Base-by-base conservation (phyloP, 805 yeast species). In the Myxozyma kluyveri region DNA sequence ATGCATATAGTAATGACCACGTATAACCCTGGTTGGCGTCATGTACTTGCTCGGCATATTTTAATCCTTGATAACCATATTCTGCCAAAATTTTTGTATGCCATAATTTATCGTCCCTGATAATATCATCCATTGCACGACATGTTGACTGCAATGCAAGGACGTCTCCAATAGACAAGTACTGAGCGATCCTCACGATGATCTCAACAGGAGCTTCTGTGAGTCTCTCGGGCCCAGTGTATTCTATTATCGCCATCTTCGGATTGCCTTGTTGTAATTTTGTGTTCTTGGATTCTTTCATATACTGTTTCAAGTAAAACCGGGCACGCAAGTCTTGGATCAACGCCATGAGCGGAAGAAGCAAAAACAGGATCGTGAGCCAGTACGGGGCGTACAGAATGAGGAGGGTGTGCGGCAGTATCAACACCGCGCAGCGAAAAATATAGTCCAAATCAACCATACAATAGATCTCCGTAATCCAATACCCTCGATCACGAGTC, bases 161-260 rank as follows among this genome's bases (percentile, higher is more conserved):
- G 22, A 50, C 36, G 14, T 49, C 54, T 12, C 22, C 29, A 12
- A 46, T 37, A 2, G 54, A 14, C n/a, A 53, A 37, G 21, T 23
- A 26, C 6, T 37, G 33, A 12, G 42, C 47, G 12, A 53, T 24
- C 18, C 31, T 29, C 3, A 47, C 42, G 12, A 53, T 3, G 21
- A 50, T 46, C 42, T 53, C 57, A 5, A 37, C 42, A 4, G 57
- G 57, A 22, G 50, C 36, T 29, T 29, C 12, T 14, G 33, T 29
- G 14, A 29, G 14, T 14, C 9, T 9, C 33, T 9, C 12, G 9
- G 33, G 33, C 14, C 33, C 33, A 9, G 14, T 1, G 38, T n/a
- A 19, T 31, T 9, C 18, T 7, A 53, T 55, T 56, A 52, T 54
- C 9, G 24, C 50, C 19, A 49, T 49, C 18, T 55, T 55, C 35